Conservation (phyloP, 805 yeast species). For the Yamadazyma paraphyllophila region DNA sequence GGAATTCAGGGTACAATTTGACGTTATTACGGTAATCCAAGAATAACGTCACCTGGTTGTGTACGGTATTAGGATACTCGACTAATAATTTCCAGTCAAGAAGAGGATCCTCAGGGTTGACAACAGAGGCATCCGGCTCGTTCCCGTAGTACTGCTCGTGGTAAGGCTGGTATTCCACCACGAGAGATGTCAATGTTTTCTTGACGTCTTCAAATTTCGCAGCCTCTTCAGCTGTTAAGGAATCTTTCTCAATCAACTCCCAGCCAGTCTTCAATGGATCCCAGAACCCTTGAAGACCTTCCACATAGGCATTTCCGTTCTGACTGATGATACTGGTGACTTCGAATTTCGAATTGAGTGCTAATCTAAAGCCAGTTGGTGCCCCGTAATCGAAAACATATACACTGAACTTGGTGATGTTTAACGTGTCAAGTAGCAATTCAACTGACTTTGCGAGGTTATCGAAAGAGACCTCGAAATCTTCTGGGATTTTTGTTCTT, state of each 20-base stretch:
- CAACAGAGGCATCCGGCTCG: slow-evolving; percentile 17
- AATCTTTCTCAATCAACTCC: slow-evolving; percentile 19
- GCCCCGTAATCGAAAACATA: slow-evolving; percentile 47
- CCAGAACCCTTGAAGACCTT: slow-evolving; percentile 43
- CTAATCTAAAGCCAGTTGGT: slow-evolving; percentile 40
- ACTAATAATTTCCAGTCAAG: slow-evolving; percentile 28
- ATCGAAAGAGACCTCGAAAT: slow-evolving; percentile 29
- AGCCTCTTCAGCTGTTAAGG: slow-evolving; percentile 7
- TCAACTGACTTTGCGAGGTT: slow-evolving; percentile 29
- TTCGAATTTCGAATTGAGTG: slow-evolving; percentile 27
- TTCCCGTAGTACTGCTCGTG: slow-evolving; percentile 32
- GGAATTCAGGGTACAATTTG: slow-evolving; percentile 35
- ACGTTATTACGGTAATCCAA: slow-evolving; percentile 36
- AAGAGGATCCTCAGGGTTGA: slow-evolving; percentile 31
- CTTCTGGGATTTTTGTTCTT: slow-evolving; percentile 27
- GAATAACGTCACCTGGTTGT: slow-evolving; percentile 33
- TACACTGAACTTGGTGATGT: slow-evolving; percentile 25
- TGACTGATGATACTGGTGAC: slow-evolving; percentile 35
- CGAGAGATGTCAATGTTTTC: slow-evolving; percentile 15
- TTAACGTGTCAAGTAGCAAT: slow-evolving; percentile 24
- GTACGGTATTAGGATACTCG: slow-evolving; percentile 20
- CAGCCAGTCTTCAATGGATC: slow-evolving; percentile 31
- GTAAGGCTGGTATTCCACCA: slow-evolving; percentile 11
- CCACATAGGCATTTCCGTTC: slow-evolving; percentile 46
- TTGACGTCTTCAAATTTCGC: slow-evolving; percentile 14